A percentile compares a stretch with the other conserved stretches of the same genome.
Conservation (phyloP, 352 stramenopile species). For the Blastocystis sp. region DNA sequence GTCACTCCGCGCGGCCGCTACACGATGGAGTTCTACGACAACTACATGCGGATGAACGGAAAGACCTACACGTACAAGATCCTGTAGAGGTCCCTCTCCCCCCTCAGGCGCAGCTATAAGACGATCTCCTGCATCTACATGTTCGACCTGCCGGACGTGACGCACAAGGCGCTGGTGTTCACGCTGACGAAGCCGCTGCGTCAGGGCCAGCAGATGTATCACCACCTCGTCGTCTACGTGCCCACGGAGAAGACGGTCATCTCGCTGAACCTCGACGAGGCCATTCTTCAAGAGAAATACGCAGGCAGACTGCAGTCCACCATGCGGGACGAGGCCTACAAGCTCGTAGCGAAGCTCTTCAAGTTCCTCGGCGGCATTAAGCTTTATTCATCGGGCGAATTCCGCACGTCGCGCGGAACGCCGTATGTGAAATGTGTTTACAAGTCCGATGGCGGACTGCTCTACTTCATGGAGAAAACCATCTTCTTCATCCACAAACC, state of each 20-base stretch:
- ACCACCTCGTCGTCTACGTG: slow-evolving; percentile 90
- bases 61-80: slow-evolving; percentile 62
- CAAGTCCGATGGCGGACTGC: slow-evolving; percentile 84
- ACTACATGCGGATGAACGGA: slow-evolving; percentile 84
- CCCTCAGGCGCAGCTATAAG: slow-evolving; percentile 75
- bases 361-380: slow-evolving; percentile 75
- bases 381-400: slow-evolving; percentile 56
- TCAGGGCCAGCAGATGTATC: slow-evolving; percentile 94
- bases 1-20: slow-evolving; percentile 91
- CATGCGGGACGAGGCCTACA: slow-evolving; percentile 85
- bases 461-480: slow-evolving; percentile 70
- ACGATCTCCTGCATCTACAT: slow-evolving; percentile 96
- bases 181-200: slow-evolving; percentile 92
- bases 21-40: slow-evolving; percentile 88
- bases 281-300: slow-evolving; percentile 87
- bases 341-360: slow-evolving; percentile 94
- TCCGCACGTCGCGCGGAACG: slow-evolving; percentile 66
- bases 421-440: slow-evolving; percentile 69
- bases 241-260: slow-evolving; percentile 37
- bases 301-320: slow-evolving; percentile 84
- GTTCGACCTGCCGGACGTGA: slow-evolving; percentile 83
- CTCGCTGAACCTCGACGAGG: slow-evolving; percentile 59
- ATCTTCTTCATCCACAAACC: slow-evolving; percentile 99
- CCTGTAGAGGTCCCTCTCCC: background rate
- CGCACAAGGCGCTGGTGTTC: slow-evolving; percentile 94